A percentile compares a stretch with the other conserved stretches of the same genome.
Evolutionary conservation across 768 basidiomycete genomes (phyloP).

Genomic region (Trametes cinnabarina): DNA sequence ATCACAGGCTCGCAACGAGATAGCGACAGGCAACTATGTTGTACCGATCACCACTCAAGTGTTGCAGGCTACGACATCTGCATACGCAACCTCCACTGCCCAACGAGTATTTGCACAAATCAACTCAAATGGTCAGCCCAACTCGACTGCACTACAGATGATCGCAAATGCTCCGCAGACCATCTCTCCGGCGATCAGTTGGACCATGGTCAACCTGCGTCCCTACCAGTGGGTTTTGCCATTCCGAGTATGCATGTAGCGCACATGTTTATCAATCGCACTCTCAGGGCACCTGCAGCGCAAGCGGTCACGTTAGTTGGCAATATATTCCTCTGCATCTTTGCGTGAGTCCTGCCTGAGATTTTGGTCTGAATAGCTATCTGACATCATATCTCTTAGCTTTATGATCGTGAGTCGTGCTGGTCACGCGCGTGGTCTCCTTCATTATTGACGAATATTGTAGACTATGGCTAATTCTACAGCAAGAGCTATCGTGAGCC

Average conservation of each 20-base stretch:
- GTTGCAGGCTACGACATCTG: conserved; percentile 23
- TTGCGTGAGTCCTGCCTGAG: conserved; percentile 24
- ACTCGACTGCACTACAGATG: conserved; percentile 38
- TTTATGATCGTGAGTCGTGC: conserved; percentile 24
- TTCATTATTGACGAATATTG: background rate
- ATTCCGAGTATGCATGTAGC: no score
- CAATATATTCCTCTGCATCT: conserved; percentile 33
- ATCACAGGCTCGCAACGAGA: conserved; percentile 37
- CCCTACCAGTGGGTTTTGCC: conserved; percentile 34
- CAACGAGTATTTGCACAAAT: conserved; percentile 28
- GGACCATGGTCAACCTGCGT: conserved; percentile 38
- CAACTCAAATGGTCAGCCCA: conserved; percentile 28
- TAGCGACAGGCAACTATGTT: conserved; percentile 39
- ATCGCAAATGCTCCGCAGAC: conserved; percentile 41
- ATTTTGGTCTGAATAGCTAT: background rate
- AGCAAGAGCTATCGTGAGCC: conserved; percentile 33
- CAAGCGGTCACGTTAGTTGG: conserved; percentile 45
- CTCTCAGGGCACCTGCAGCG: conserved; percentile 33
- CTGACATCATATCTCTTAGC: conserved; percentile 8
- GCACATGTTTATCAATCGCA: background rate
- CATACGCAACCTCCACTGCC: conserved; percentile 24
- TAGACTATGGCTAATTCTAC: conserved; percentile 33
- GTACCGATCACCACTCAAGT: conserved; percentile 34
- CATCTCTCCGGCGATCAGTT: conserved; percentile 34
- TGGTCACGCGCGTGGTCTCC: background rate